Evolutionary conservation across 768 basidiomycete genomes (phyloP), one percentile per base, ranked within the genome.

Genomic region (Paxillus rubicundulus): DNA sequence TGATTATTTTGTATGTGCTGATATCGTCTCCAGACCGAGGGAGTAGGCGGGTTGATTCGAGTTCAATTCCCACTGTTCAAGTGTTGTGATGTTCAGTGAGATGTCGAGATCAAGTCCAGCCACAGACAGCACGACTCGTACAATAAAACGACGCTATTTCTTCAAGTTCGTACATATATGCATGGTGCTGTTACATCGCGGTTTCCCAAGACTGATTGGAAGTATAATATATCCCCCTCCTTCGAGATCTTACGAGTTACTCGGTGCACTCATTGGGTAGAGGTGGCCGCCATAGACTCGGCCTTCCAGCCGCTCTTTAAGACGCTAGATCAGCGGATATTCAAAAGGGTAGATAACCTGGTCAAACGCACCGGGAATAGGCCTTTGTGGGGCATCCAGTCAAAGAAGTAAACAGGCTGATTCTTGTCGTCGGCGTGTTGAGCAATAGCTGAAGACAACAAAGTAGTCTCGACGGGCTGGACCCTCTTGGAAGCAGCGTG

Each of bases 1-100:
- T 70, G 81, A 87, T 70, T 85, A 87, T 60, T 87, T 80, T 55
- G 82, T 86, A 43, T 76, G 80, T 37, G 74, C 74, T 49, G 81
- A 84, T 65, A 78, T 87, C 21, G 59, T 70, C 12, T 17, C 47
- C n/a, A 41, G 56, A 42, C 48, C 45, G 4, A 53, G 61, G 6
- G 49, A 51, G 21, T 63, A 49, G 60, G 38, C 28, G 28, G 30
- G 30, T 8, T 5, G 28, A 30, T 8, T 30, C n/a, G n/a, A n/a
- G n/a, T n/a, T n/a, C n/a, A n/a, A n/a, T n/a, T n/a, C n/a, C n/a
- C n/a, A n/a, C n/a, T n/a, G n/a, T n/a, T n/a, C n/a, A n/a, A n/a
- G n/a, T n/a, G n/a, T n/a, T n/a, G n/a, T n/a, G n/a, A n/a, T n/a
- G n/a, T n/a, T n/a, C n/a, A n/a, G n/a, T n/a, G n/a, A n/a, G n/a